Conservation (phyloP, 2,329 filamentous ascomycete genomes). For the Alternaria consortialis region DNA sequence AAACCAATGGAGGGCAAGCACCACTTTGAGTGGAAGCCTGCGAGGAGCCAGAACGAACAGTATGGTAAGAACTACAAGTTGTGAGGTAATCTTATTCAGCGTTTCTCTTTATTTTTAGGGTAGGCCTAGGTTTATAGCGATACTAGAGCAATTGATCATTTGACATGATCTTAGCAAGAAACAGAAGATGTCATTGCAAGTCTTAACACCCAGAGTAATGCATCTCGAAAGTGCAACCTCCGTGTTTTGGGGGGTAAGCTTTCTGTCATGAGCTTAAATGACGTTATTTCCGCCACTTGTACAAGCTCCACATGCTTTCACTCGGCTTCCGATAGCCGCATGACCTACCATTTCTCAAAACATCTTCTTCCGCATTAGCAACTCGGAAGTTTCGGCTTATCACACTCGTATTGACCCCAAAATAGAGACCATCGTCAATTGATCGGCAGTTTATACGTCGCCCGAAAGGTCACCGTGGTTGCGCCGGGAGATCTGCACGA, state of each 20-base stretch:
- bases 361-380: neutral
- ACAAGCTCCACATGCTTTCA: neutral
- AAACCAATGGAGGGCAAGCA: slow-evolving; percentile 65
- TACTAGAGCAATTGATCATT: neutral
- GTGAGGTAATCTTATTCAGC: neutral
- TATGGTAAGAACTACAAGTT: slow-evolving; percentile 28
- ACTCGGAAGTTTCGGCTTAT: neutral
- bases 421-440: neutral
- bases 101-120: neutral
- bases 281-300: slow-evolving; percentile 1
- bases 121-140: neutral
- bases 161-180: neutral
- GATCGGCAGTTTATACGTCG: neutral
- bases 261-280: neutral
- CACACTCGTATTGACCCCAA: neutral
- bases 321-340: neutral
- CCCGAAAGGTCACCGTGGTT: slow-evolving; percentile 8
- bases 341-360: neutral
- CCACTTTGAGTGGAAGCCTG: slow-evolving; percentile 70
- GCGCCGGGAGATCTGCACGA: slow-evolving; percentile 11
- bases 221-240: neutral
- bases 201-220: neutral
- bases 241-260: neutral
- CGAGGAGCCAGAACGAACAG: slow-evolving; percentile 35
- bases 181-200: neutral